Conservation (phyloP, 768 basidiomycete species). For the Polyporus arcularius region DNA sequence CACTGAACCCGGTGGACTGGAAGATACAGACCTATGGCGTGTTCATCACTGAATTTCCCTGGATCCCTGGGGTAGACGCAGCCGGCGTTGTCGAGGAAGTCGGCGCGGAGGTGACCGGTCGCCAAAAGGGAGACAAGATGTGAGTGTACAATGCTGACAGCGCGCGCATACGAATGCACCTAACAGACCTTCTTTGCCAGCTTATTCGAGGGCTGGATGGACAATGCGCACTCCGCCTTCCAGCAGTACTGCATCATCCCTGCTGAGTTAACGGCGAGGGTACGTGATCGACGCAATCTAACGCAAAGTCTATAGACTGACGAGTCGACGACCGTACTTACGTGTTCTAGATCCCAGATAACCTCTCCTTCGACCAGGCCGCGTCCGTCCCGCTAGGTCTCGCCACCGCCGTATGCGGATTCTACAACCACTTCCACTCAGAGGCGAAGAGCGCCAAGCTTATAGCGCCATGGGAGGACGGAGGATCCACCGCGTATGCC, state of each 20-base stretch:
- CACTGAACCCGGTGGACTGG: slow-evolving; percentile 39
- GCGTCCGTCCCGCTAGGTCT: slow-evolving; percentile 33
- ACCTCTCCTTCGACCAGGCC: slow-evolving; percentile 33
- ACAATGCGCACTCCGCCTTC: slow-evolving; percentile 9
- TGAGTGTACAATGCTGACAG: slow-evolving; percentile 18
- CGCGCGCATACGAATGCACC: slow-evolving; percentile 7
- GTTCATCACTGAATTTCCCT: slow-evolving; percentile 6
- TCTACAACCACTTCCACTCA: slow-evolving; percentile 24
- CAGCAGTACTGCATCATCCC: slow-evolving; percentile 21
- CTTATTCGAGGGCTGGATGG: slow-evolving; percentile 24
- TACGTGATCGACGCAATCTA: slow-evolving; percentile 1
- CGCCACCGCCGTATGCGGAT: slow-evolving; percentile 31
- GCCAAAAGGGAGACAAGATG: slow-evolving; percentile 37
- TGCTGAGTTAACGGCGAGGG: slow-evolving; percentile 17
- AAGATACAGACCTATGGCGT: slow-evolving; percentile 23
- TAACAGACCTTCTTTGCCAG: slow-evolving; percentile 7
- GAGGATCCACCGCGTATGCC: slow-evolving; percentile 14
- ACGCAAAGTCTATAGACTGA: too few relatives aligned
- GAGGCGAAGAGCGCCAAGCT: background rate
- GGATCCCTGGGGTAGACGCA: slow-evolving; percentile 20
- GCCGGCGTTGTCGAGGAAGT: slow-evolving; percentile 27
- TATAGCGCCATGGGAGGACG: slow-evolving; percentile 19
- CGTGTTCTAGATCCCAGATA: slow-evolving; percentile 27
- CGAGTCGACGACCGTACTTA: background rate
- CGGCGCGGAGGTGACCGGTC: slow-evolving; percentile 34